Conservation (phyloP, 2,329 filamentous ascomycete genomes). For the Trichocomaceae sp. region DNA sequence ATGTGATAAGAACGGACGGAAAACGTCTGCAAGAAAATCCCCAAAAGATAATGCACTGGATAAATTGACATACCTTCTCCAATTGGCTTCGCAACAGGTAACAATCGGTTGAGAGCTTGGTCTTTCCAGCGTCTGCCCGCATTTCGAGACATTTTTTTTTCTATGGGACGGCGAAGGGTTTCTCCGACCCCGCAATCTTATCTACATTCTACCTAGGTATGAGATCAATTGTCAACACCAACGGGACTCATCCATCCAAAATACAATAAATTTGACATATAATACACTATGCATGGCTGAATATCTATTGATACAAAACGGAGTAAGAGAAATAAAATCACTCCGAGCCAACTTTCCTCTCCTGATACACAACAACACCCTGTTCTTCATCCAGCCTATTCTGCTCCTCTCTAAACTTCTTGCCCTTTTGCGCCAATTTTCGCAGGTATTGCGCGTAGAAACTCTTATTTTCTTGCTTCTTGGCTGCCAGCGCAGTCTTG, state of each 20-base stretch:
- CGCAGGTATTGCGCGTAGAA: conserved; percentile 40
- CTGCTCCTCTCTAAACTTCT: conserved; percentile 51
- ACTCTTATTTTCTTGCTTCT: conserved; percentile 34
- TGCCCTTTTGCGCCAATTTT: conserved; percentile 49
- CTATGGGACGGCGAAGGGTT: conserved; percentile 11
- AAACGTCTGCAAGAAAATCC: not conserved
- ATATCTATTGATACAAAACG: not conserved
- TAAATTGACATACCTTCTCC: not conserved
- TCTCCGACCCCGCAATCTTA: conserved; percentile 14
- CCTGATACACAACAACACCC: conserved; percentile 28
- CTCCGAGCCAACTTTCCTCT: not conserved
- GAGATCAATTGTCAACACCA: not conserved
- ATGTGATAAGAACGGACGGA: not conserved
- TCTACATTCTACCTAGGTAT: no score
- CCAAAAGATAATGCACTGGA: not conserved
- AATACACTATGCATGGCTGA: not conserved
- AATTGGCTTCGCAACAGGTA: not conserved
- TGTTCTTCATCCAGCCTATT: conserved; percentile 46
- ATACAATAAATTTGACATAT: not conserved
- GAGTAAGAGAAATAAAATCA: not conserved
- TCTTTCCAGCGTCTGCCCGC: conserved; percentile 4
- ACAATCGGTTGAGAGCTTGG: not conserved
- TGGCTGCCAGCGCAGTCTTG: conserved; percentile 35
- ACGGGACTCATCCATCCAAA: not conserved
- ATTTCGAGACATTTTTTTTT: conserved; percentile 15